These are phyloP conservation scores for Serendipita indica DNA, from an alignment of 768 basidiomycete genomes.

Conservation along the genomic window DNA sequence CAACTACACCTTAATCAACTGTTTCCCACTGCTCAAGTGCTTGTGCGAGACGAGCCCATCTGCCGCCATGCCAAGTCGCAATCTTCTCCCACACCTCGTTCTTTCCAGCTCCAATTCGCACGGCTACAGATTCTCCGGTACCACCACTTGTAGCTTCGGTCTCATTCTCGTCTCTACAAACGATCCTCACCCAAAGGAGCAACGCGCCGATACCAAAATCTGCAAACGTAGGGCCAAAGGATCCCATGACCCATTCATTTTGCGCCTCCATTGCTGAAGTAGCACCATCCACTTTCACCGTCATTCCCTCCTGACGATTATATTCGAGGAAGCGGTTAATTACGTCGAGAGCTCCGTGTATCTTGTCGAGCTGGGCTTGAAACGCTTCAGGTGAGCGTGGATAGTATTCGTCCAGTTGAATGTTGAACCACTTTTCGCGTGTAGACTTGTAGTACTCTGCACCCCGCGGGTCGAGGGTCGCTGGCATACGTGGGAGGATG, in stretches of 20 bases:
- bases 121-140: too few relatives aligned
- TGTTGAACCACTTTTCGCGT: neutral
- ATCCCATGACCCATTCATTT: neutral
- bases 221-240: conserved; percentile 6
- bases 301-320: neutral
- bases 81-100: neutral
- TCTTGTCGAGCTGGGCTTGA: neutral
- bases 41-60: neutral
- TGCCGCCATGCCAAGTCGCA: neutral
- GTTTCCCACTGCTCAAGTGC: neutral
- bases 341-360: neutral
- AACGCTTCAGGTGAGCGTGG: too few relatives aligned
- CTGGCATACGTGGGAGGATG: neutral
- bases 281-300: neutral
- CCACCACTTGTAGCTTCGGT: too few relatives aligned
- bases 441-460: neutral
- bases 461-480: neutral
- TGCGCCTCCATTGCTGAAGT: neutral
- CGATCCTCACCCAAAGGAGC: neutral
- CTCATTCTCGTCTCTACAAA: neutral
- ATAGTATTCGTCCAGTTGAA: too few relatives aligned
- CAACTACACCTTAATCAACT: neutral
- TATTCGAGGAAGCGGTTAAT: neutral
- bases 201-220: neutral
- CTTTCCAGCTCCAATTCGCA: neutral